Evolutionary conservation across 306 rosid genomes (phyloP), one percentile per base, ranked within the genome.

Genomic region (Trifolium dubium): DNA sequence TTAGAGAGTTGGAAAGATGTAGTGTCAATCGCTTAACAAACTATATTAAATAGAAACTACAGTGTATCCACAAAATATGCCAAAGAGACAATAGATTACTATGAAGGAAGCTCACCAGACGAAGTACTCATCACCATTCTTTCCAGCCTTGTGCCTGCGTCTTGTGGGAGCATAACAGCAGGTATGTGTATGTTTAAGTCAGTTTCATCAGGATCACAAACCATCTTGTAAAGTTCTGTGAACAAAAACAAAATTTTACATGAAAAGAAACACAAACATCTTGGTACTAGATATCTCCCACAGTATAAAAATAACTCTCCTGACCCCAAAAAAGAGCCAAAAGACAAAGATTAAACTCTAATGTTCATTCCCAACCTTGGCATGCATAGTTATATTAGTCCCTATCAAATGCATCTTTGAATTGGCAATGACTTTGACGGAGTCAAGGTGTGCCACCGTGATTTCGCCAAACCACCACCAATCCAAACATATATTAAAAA

Each of bases 191-290:
- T 92, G 82, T 86, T 86, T 15, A 90, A 78, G 82, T 85, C 92
- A 49, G 88, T 87, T 88, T 95, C 98, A 73, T 88, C 88, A 8
- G 87, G 85, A 49, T 87, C 95, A 71, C 99, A 95, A 40, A 95
- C 97, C 99, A 95, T 95, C 98, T 92, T 92, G 83, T 90, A 95
- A 67, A 95, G 98, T 77, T 90, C 98, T 95, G 92, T 79, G 77
- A 78, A 29, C 67, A 74, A 19, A 76, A 74, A 62, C 32, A 71
- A 35, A 29, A 29, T 76, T 75, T 51, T 63, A 75, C 44, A 67
- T 68, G 53, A 44, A 73, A 68, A 69, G 70, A 71, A 51, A 50
- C 44, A 34, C 30, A 56, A 70, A 40, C 32, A 56, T 58, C 34
- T n/a, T 19, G 5, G n/a, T 17, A 61, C 10, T 30, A 61, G 9